Conservation (phyloP, 345 rosid species). For the Moringa oleifera region DNA sequence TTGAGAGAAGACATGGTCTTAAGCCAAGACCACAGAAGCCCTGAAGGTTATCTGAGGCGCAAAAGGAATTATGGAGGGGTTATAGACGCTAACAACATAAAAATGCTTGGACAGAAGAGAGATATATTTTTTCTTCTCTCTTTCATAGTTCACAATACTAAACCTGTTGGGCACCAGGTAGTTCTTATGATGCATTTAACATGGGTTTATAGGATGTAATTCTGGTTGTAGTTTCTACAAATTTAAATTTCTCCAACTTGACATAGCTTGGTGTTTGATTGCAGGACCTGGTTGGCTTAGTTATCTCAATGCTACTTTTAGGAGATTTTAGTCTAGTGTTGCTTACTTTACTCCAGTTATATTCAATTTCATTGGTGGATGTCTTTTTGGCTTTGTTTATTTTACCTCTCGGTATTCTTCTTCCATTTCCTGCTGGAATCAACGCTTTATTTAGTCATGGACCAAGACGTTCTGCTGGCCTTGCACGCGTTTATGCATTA, state of each 20-base stretch:
- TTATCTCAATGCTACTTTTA: constrained; percentile 90
- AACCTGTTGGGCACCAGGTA: constrained; percentile 99
- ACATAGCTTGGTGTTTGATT: not conserved
- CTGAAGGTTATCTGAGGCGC: constrained; percentile 41
- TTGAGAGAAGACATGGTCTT: constrained; percentile 41
- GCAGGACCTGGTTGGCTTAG: constrained; percentile 99
- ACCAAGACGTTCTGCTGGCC: constrained; percentile 95
- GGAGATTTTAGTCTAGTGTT: constrained; percentile 99
- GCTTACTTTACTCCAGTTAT: constrained; percentile 93
- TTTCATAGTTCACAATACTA: constrained; percentile 84
- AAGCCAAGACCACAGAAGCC: constrained; percentile 36
- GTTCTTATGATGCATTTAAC: constrained; percentile 2
- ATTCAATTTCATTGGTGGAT: constrained; percentile 83
- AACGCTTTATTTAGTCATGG: constrained; percentile 98
- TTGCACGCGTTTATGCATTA: constrained; percentile 90
- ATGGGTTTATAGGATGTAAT: too few relatives aligned
- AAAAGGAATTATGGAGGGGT: constrained; percentile 55
- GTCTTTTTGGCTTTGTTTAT: constrained; percentile 82
- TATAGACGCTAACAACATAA: constrained; percentile 67
- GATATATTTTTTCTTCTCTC: constrained; percentile 81
- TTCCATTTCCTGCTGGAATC: constrained; percentile 98
- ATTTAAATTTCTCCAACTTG: not conserved
- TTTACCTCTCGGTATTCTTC: constrained; percentile 86
- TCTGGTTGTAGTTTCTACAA: not conserved
- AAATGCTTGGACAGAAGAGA: constrained; percentile 80